Evolutionary conservation across 148 eudicot species (phyloP), one percentile per base, ranked within the genome.

Genomic region (Camellia sinensis): DNA sequence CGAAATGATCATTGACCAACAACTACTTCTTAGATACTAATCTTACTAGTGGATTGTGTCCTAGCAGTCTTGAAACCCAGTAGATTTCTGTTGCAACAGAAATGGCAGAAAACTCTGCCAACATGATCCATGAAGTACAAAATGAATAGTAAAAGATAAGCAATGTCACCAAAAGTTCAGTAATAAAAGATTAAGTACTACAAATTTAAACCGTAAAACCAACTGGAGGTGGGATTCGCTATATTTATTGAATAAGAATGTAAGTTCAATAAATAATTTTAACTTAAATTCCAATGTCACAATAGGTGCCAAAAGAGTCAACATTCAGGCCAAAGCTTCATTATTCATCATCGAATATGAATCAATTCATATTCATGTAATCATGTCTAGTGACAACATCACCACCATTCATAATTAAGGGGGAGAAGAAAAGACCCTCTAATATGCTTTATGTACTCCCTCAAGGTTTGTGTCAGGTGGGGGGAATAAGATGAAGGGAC

Each of bases 161-260:
- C 52, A 48, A 13, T 70, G 53, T 70, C 73, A 70, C 18, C 14
- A 70, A 45, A 45, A 70, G 14, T 44, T n/a, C 73, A 70, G 73
- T 8, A 21, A 70, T 70, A 70, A 45, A 68, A 68, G 7, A 48
- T 7, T 48, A 48, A 6, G 22, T 12, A 6, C 72, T 6, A 18
- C 45, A 41, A 44, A 48, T 48, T 29, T 48, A 48, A 48, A 48
- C 52, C 52, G 7, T 48, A 48, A 48, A 29, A 29, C 37, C 37
- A 29, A 29, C 37, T 4, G 43, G 75, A 37, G 21, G 4, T 11
- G 5, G 43, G 61, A 29, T 29, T 29, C 37, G 37, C 37, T 29
- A 29, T 29, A 29, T 29, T 29, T 29, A 29, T 29, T 29, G 37
- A 29, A 29, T 29, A 29, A 29, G 44, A 29, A 22, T 4, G 18